Conservation (phyloP, 768 basidiomycete species). For the Suillus clintonianus region DNA sequence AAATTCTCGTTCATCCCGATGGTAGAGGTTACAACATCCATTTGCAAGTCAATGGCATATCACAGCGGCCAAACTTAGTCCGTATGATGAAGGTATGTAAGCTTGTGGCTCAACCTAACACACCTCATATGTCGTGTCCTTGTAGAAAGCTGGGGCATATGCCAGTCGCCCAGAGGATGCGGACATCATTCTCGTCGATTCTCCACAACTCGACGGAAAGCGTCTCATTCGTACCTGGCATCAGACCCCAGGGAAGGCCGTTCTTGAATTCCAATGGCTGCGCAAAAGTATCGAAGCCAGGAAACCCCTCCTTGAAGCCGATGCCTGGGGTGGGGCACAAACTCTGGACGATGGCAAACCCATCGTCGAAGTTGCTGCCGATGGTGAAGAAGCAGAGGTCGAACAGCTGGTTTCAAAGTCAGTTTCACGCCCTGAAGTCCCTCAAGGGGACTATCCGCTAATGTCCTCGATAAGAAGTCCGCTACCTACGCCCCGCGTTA, state of each 20-base stretch:
- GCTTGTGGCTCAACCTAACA: constrained; percentile 1
- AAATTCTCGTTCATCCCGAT: constrained; percentile 41
- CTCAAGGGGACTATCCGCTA: constrained; percentile 13
- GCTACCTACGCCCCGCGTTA: constrained; percentile 62
- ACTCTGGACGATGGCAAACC: constrained; percentile 35
- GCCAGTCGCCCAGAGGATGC: constrained; percentile 55
- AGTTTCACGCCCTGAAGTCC: constrained; percentile 26
- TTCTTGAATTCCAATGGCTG: constrained; percentile 59
- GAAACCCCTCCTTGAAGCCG: constrained; percentile 45
- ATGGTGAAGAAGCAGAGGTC: constrained; percentile 41
- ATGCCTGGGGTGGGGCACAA: constrained; percentile 53
- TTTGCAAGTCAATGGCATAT: constrained; percentile 56
- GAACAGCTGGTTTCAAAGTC: constrained; percentile 44
- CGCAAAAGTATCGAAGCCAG: constrained; percentile 44
- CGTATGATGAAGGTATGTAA: constrained; percentile 47
- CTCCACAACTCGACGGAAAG: constrained; percentile 50
- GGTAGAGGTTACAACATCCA: constrained; percentile 51
- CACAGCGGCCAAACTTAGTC: constrained; percentile 51
- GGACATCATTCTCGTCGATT: constrained; percentile 60
- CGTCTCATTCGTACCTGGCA: constrained; percentile 63
- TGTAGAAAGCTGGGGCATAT: constrained; percentile 56
- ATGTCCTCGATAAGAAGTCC: constrained; percentile 48
- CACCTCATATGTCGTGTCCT: constrained; percentile 6
- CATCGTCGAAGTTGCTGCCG: constrained; percentile 31
- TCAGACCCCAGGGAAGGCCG: constrained; percentile 45